phyloP scores from a whole-genome alignment of 805 yeast genomes.

The Saccharomycopsis fibuligera region DNA sequence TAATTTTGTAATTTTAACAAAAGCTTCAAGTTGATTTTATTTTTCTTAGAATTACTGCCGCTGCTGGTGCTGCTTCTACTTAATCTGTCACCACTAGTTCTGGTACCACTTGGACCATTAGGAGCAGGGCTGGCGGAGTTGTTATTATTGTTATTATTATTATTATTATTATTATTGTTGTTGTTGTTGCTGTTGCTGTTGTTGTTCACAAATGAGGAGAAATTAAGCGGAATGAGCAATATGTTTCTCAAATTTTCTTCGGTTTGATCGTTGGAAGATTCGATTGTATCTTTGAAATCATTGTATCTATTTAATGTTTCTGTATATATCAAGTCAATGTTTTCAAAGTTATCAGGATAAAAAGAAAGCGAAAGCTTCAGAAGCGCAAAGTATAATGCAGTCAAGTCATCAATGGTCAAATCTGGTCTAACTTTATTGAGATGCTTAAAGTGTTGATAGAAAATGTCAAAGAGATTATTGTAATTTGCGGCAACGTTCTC shows the following conservation, averaged over 20 bases:
- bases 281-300: conserved; percentile 28
- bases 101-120: neutral
- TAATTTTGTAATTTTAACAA: conserved; percentile 44
- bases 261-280: conserved; percentile 24
- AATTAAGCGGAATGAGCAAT: conserved; percentile 42
- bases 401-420: conserved; percentile 58
- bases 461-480: conserved; percentile 46
- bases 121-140: neutral
- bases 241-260: conserved; percentile 40
- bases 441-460: conserved; percentile 58
- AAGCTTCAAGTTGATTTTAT: conserved; percentile 19
- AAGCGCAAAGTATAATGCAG: conserved; percentile 59
- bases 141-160: too few relatives aligned
- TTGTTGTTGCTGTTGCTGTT: conserved; percentile 30
- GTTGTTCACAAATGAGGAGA: conserved; percentile 22
- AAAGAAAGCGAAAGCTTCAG: conserved; percentile 57
- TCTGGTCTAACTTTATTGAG: conserved; percentile 55
- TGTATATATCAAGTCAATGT: conserved; percentile 55
- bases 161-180: conserved; percentile 6
- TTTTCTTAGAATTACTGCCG: conserved; percentile 29
- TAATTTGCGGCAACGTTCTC: conserved; percentile 7
- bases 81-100: too few relatives aligned
- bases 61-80: neutral
- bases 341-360: conserved; percentile 54
- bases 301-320: conserved; percentile 41